Base-by-base conservation (phyloP, 805 yeast genomes). In the Kodamaea leandrae region DNA sequence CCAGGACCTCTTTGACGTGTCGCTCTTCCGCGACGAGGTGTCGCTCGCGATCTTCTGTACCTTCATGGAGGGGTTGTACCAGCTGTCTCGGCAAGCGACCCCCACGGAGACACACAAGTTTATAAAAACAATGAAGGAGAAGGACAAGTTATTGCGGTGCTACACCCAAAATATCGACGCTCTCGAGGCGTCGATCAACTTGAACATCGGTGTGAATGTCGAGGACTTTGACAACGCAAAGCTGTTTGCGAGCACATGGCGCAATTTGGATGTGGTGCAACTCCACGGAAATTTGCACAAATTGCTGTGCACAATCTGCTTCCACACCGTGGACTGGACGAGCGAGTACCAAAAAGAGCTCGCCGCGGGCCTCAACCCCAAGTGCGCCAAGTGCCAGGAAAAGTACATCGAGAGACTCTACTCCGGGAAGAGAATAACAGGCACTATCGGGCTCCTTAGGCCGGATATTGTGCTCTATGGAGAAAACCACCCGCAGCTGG, bases 111-210 rank as follows among this genome's bases (percentile, higher is more conserved):
- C 96, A 1, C 98, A 91, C 60, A 68, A 72, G 46, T 86, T 91
- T 54, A 81, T 91, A 30, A 72, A 71, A 41, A 71, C 68, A 32
- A 60, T 83, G 41, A 78, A 77, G 52, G 80, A 74, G 41, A 77
- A 77, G 56, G 79, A 75, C 45, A 83, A 83, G 61, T 72, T 90
- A 33, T 60, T 89, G 36, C 69, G 96, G 43, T 88, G 97, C 63
- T 91, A 91, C 59, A 91, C 98, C 1, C 98, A 93, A 56, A 91
- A 91, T 58, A 91, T 91, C 44, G 99, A 91, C 60, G 90, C 95
- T 0, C 67, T 91, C 25, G 98, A 91, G 56, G 66, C 78, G 36
- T 65, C 69, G 35, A 71, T 83, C 18, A 83, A 86, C 16, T 65
- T 90, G 42, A 72, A 70, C 27, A 68, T 82, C 36, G 89, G 90